Evolutionary conservation across 257 asterid genomes (phyloP).

Genomic region (Primulina tabacum): DNA sequence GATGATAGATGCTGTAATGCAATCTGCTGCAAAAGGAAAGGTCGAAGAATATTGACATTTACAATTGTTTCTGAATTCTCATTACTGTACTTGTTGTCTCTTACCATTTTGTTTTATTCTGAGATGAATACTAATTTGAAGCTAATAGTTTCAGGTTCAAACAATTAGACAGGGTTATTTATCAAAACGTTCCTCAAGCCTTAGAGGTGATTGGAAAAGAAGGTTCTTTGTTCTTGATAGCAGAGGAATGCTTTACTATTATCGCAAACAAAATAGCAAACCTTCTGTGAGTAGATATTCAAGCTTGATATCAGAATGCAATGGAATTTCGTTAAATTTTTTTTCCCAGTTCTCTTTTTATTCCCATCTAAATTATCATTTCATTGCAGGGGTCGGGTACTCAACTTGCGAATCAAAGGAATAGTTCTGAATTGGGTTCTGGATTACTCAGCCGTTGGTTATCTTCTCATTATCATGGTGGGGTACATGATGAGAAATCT

Average conservation of each 20-base stretch:
- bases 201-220: constrained; percentile 99
- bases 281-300: constrained; percentile 79
- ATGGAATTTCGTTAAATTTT: neutral
- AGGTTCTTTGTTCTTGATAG: constrained; percentile 99
- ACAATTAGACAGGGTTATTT: constrained; percentile 99
- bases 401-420: constrained; percentile 88
- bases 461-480: constrained; percentile 96
- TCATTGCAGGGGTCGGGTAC: constrained; percentile 68
- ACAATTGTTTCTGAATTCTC: constrained; percentile 18
- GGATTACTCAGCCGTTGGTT: constrained; percentile 97
- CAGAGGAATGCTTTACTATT: constrained; percentile 98
- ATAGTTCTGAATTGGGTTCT: constrained; percentile 97
- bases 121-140: constrained; percentile 30
- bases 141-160: constrained; percentile 71
- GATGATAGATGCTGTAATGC: constrained; percentile 99
- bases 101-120: neutral
- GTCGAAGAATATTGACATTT: constrained; percentile 32
- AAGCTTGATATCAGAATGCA: constrained; percentile 7
- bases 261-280: constrained; percentile 93
- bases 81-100: constrained; percentile 15
- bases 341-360: constrained; percentile 7
- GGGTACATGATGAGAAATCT: constrained; percentile 97
- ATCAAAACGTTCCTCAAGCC: constrained; percentile 89
- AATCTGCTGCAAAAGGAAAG: constrained; percentile 98
- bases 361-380: constrained; percentile 12